Evolutionary conservation across 345 rosid species (phyloP), one percentile per base, ranked within the genome.

Genomic region (Bruguiera gymnorhiza): DNA sequence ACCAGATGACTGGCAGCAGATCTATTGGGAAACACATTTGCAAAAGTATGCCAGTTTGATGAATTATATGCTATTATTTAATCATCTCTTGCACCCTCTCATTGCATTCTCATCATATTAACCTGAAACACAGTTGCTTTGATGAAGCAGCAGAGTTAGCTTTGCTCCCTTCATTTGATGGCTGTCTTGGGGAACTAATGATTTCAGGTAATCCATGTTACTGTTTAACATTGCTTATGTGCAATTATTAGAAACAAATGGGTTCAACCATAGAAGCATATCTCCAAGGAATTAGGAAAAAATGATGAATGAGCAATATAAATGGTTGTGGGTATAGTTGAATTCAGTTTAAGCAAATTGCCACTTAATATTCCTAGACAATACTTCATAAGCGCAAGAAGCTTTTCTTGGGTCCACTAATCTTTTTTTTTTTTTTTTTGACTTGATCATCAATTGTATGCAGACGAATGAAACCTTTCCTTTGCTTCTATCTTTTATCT

Each of bases 91-190:
- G 27, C 43, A 8, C 62, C 6, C 32, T 50, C 20, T 31, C 48
- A 50, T 32, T 11, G 8, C 20, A 1, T 32, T 66, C 8, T 65
- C 60, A 55, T 66, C 43, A 15, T 59, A 50, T 75, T 79, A 53
- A 74, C 66, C 54, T 72, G 82, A 66, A 79, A 68, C 23, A 77
- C 84, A 94, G 97, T 81, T 94, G 97, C 84, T 85, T 89, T 68
- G 95, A 94, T 82, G 89, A 91, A 81, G 97, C 92, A 67, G 90
- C 85, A 11, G 96, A 80, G 74, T 51, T 76, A 70, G 97, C 91
- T 65, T 68, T 76, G 68, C 86, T 88, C 56, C 96, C 97, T 0
- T 85, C 86, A 34, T 92, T 87, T 79, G 70, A 79, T 60, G 88
- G 89, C 46, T 75, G 75, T 58, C 76, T 94, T 32, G 79, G 89